Percentiles rank a stretch among this genome's conserved stretches.
Conservation (phyloP, 192 early-diverging fungal species). For the Podila minutissima region DNA sequence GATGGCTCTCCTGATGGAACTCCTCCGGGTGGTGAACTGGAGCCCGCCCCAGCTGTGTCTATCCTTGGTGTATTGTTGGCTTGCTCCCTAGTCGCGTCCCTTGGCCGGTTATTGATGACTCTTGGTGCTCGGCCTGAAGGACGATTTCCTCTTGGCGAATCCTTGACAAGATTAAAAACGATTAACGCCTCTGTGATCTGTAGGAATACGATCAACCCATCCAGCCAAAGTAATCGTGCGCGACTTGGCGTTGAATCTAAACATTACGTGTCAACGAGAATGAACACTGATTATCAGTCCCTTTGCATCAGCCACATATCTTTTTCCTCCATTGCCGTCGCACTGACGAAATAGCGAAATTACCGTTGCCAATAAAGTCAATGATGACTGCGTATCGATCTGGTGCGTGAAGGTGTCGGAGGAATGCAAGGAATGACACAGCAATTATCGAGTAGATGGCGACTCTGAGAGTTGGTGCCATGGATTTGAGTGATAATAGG, state of each 20-base stretch:
- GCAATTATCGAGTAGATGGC: constrained; percentile 22
- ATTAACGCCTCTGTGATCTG: constrained; percentile 33
- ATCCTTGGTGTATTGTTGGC: neutral
- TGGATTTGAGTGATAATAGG: constrained; percentile 36
- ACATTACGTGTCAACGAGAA: neutral
- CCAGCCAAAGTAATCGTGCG: constrained; percentile 21
- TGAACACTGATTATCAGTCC: neutral
- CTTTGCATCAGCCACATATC: no score
- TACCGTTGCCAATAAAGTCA: constrained; percentile 49
- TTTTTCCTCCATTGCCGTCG: neutral
- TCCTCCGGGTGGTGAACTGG: neutral
- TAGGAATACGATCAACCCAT: constrained; percentile 10
- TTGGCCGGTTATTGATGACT: neutral
- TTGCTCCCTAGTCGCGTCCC: no score
- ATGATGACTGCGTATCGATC: constrained; percentile 30
- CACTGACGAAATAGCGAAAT: neutral
- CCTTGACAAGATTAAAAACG: constrained; percentile 21
- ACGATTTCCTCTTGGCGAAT: neutral
- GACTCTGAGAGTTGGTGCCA: constrained; percentile 29
- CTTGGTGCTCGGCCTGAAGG: neutral
- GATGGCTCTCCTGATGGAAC: neutral
- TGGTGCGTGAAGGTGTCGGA: constrained; percentile 26
- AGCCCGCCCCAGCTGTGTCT: neutral
- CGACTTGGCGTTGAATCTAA: constrained; percentile 41
- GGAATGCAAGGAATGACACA: constrained; percentile 7